Percentiles rank a stretch among this genome's conserved stretches.
These are phyloP conservation scores for Phytophthora litchii DNA, from an alignment of 352 stramenopile genomes.

Conservation along the genomic window DNA sequence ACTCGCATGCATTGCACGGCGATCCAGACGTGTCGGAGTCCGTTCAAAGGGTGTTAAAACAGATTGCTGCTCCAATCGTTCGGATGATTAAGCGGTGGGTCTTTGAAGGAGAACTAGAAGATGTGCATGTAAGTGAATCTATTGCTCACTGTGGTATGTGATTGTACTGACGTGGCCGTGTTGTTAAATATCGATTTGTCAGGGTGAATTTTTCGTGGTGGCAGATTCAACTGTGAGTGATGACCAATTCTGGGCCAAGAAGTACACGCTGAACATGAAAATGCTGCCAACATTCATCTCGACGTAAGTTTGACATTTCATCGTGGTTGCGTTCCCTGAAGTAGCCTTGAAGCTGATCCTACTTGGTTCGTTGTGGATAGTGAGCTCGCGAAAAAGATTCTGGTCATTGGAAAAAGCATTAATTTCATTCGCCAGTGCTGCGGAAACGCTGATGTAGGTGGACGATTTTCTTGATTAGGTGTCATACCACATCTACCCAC, in stretches of 20 bases:
- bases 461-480: neutral
- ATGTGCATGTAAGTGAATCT: conserved; percentile 69
- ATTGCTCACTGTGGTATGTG: neutral
- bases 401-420: conserved; percentile 98
- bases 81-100: conserved; percentile 91
- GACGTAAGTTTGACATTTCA: conserved; percentile 41
- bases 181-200: conserved; percentile 1
- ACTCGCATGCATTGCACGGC: conserved; percentile 92
- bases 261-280: conserved; percentile 83
- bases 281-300: conserved; percentile 91
- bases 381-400: conserved; percentile 92
- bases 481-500: neutral
- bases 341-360: conserved; percentile 2
- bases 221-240: conserved; percentile 72
- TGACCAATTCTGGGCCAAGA: conserved; percentile 86
- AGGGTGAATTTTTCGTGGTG: conserved; percentile 91
- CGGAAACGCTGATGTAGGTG: conserved; percentile 85
- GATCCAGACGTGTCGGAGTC: conserved; percentile 80
- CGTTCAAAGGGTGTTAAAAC: conserved; percentile 83
- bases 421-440: conserved; percentile 98
- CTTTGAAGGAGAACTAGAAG: conserved; percentile 87
- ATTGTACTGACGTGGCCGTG: neutral
- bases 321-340: neutral
- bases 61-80: conserved; percentile 78
- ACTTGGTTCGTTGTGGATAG: conserved; percentile 35